Conservation (phyloP, 305 asterid species). For the Galium porrigens region DNA sequence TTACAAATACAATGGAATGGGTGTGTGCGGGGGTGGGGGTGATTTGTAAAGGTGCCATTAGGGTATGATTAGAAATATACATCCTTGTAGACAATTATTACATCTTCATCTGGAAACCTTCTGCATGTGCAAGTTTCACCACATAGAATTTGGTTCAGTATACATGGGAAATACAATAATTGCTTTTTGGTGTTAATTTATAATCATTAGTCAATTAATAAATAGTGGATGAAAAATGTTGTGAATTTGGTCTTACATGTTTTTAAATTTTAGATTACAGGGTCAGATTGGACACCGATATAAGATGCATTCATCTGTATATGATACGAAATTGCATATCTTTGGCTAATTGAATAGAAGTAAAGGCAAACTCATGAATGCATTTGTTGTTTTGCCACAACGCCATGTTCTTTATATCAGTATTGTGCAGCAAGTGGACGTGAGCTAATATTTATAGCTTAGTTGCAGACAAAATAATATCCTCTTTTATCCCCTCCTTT, state of each 20-base stretch:
- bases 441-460: too few relatives aligned
- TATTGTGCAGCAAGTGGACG: neutral
- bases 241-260: neutral
- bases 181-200: neutral
- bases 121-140: neutral
- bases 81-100: neutral
- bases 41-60: too few relatives aligned
- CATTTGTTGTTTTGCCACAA: neutral
- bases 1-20: neutral
- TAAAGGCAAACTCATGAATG: neutral
- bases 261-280: neutral
- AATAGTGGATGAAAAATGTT: neutral
- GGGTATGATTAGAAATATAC: too few relatives aligned
- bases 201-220: neutral
- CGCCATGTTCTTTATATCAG: neutral
- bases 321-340: neutral
- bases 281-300: neutral
- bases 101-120: neutral
- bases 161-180: neutral
- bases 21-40: too few relatives aligned
- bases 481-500: constrained; percentile 10
- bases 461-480: neutral
- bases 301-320: neutral
- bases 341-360: neutral
- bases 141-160: neutral